phyloP scores from a whole-genome alignment of 2,329 filamentous ascomycete species.

The Fusarium incarnatum region DNA sequence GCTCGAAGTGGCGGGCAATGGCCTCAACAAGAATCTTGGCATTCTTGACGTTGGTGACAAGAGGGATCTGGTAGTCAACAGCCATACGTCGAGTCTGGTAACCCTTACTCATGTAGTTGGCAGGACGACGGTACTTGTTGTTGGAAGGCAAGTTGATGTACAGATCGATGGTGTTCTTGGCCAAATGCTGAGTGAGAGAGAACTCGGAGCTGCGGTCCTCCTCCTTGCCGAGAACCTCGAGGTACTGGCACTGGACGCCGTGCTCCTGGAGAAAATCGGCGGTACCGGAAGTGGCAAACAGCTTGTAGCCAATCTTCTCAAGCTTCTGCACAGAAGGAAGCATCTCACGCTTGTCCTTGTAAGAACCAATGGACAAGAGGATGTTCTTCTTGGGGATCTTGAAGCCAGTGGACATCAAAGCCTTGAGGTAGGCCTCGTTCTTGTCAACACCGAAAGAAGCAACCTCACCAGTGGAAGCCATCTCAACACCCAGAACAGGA shows the following conservation, averaged over 20 bases:
- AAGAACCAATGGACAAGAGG: slow-evolving; percentile 93
- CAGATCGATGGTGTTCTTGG: slow-evolving; percentile 97
- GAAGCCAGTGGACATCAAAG: slow-evolving; percentile 94
- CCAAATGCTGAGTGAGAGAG: slow-evolving; percentile 94
- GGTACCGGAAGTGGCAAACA: slow-evolving; percentile 96
- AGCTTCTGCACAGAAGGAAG: slow-evolving; percentile 91
- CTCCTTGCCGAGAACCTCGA: slow-evolving; percentile 85
- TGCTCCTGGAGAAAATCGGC: slow-evolving; percentile 97
- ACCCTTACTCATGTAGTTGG: slow-evolving; percentile 98
- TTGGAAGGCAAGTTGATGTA: slow-evolving; percentile 99
- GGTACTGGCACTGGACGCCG: slow-evolving; percentile 89
- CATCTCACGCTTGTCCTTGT: slow-evolving; percentile 98
- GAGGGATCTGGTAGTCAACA: slow-evolving; percentile 94
- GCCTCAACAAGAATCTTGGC: slow-evolving; percentile 97
- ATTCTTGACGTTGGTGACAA: slow-evolving; percentile 99
- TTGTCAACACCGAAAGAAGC: slow-evolving; percentile 96
- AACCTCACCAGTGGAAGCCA: slow-evolving; percentile 98
- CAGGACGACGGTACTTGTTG: slow-evolving; percentile 95
- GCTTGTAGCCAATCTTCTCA: slow-evolving; percentile 90
- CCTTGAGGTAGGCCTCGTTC: slow-evolving; percentile 98
- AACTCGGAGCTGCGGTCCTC: slow-evolving; percentile 94
- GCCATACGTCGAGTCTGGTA: slow-evolving; percentile 98
- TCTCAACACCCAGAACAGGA: slow-evolving; percentile 96
- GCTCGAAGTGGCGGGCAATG: slow-evolving; percentile 86
- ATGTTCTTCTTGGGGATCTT: slow-evolving; percentile 96